phyloP scores from a whole-genome alignment of 2,329 filamentous ascomycete genomes.

The Juglanconis sp. region DNA sequence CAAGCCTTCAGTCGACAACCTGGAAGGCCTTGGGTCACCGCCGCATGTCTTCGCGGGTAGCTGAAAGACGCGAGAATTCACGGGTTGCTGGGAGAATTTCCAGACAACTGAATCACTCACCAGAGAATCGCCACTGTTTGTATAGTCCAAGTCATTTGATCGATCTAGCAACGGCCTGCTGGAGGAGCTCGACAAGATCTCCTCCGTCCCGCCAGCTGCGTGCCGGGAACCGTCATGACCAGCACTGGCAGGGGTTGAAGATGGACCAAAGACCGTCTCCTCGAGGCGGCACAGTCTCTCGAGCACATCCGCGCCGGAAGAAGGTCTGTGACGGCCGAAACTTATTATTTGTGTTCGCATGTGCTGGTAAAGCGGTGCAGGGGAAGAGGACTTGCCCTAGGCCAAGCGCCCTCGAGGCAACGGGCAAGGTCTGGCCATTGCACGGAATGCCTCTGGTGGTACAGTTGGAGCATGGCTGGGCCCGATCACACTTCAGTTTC shows the following conservation, averaged over 20 bases:
- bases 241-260: background rate
- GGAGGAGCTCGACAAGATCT: background rate
- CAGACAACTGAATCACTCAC: background rate
- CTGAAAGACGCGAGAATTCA: no score
- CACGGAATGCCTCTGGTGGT: constrained; percentile 25
- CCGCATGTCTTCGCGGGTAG: no score
- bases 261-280: constrained; percentile 24
- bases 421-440: constrained; percentile 16
- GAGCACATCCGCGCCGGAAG: constrained; percentile 18
- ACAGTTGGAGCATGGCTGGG: constrained; percentile 28
- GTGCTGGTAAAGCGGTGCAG: background rate
- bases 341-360: background rate
- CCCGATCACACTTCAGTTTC: constrained; percentile 32
- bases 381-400: background rate
- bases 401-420: background rate
- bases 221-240: background rate
- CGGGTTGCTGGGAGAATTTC: no score
- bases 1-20: no score
- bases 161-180: background rate
- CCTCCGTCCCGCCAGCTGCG: background rate
- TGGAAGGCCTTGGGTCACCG: no score
- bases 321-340: background rate
- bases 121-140: background rate
- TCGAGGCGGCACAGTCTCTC: constrained; percentile 26
- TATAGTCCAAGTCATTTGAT: constrained; percentile 13